Conservation (phyloP, 306 rosid species). For the Medicago truncatula region DNA sequence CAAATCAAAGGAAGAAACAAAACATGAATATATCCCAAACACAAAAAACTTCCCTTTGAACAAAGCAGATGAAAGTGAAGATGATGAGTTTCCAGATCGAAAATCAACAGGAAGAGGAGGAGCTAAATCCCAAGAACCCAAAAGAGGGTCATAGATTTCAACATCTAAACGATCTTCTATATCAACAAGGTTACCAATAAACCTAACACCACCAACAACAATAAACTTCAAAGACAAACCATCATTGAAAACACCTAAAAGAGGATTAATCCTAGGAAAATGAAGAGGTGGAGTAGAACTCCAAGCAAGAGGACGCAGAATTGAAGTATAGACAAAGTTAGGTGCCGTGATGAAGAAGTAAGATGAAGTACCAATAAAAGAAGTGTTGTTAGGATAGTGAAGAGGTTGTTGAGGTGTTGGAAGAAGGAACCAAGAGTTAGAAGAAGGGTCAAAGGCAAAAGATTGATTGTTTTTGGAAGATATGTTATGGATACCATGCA, state of each 20-base stretch:
- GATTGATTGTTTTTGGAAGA: constrained; percentile 77
- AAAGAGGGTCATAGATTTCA: constrained; percentile 68
- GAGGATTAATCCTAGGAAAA: constrained; percentile 78
- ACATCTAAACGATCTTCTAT: constrained; percentile 79
- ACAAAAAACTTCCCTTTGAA: constrained; percentile 62
- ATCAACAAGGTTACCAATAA: constrained; percentile 76
- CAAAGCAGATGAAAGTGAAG: constrained; percentile 73
- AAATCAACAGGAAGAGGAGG: constrained; percentile 79
- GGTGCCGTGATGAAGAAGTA: constrained; percentile 78
- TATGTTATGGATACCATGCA: constrained; percentile 80
- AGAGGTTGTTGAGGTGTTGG: constrained; percentile 48
- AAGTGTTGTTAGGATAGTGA: constrained; percentile 42
- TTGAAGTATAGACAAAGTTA: constrained; percentile 55
- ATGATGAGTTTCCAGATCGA: constrained; percentile 73
- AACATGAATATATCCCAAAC: constrained; percentile 72
- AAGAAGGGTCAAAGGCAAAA: constrained; percentile 79
- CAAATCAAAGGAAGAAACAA: constrained; percentile 70
- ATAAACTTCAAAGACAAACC: constrained; percentile 47
- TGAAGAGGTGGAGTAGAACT: constrained; percentile 61
- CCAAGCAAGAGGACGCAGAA: constrained; percentile 54
- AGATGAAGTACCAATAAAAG: constrained; percentile 66
- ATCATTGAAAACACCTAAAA: constrained; percentile 63
- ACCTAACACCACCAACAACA: constrained; percentile 79
- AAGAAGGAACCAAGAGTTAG: constrained; percentile 68
- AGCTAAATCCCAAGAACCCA: constrained; percentile 59